Evolutionary conservation across 176 grass and related monocot genomes (phyloP).

Genomic region (Triticum turgidum): DNA sequence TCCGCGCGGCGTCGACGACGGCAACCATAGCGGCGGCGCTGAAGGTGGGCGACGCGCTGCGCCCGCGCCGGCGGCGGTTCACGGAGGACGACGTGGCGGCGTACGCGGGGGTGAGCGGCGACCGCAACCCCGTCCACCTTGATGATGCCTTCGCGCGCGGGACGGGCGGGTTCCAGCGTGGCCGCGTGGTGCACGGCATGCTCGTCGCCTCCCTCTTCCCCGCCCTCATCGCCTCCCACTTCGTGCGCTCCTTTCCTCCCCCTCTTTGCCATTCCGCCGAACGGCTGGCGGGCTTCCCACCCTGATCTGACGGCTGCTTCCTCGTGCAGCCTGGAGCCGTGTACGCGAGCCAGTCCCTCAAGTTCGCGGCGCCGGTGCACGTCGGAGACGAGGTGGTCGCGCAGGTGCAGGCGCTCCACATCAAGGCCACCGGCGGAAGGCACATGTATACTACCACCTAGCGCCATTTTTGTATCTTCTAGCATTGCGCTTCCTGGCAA

Average conservation of each 20-base stretch:
- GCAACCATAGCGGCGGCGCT: not conserved
- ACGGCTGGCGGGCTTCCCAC: not conserved
- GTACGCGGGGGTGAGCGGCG: slow-evolving; percentile 57
- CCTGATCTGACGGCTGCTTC: not conserved
- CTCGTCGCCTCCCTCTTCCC: slow-evolving; percentile 75
- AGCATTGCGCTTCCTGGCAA: not conserved
- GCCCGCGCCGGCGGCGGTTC: slow-evolving; percentile 42
- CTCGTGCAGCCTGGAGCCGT: slow-evolving; percentile 65
- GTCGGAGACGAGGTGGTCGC: slow-evolving; percentile 54
- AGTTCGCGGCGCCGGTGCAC: slow-evolving; percentile 64
- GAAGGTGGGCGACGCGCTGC: slow-evolving; percentile 37
- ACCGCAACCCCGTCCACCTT: slow-evolving; percentile 77
- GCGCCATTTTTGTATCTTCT: not conserved
- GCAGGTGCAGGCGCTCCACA: slow-evolving; percentile 48
- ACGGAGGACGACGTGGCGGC: slow-evolving; percentile 48
- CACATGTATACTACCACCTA: slow-evolving; percentile 37
- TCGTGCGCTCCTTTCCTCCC: slow-evolving; percentile 21
- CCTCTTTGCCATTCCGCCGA: slow-evolving; percentile 40
- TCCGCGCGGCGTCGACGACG: not conserved
- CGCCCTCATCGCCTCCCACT: slow-evolving; percentile 53
- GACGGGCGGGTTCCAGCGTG: slow-evolving; percentile 44
- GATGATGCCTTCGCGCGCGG: slow-evolving; percentile 39
- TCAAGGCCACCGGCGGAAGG: slow-evolving; percentile 38
- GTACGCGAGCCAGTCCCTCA: slow-evolving; percentile 66
- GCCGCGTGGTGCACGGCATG: slow-evolving; percentile 79